These are phyloP conservation scores for Massariosphaeria phaeospora DNA, from an alignment of 495 filamentous ascomycete genomes.

Conservation along the genomic window DNA sequence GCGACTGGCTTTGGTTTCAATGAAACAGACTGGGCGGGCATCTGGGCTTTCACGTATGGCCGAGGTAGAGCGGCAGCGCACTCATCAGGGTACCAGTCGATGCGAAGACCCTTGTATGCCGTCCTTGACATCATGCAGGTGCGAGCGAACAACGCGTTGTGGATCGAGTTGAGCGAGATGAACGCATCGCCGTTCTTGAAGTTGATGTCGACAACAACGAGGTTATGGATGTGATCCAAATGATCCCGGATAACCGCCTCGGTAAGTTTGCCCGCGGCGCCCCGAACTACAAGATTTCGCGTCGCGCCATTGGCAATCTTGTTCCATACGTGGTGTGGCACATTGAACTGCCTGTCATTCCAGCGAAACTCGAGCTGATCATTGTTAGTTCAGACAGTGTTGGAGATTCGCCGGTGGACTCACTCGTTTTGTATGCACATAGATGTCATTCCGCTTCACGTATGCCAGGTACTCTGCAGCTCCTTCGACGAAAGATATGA, in stretches of 20 bases:
- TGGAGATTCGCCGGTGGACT: slow-evolving; percentile 29
- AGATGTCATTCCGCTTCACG: slow-evolving; percentile 61
- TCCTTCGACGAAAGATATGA: slow-evolving; percentile 66
- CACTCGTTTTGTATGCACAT: slow-evolving; percentile 65
- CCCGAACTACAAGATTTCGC: slow-evolving; percentile 66
- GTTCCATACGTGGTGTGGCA: slow-evolving; percentile 60
- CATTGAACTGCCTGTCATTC: slow-evolving; percentile 68
- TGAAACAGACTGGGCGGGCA: background rate
- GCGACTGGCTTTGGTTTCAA: slow-evolving; percentile 11
- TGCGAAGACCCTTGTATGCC: slow-evolving; percentile 67
- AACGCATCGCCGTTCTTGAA: slow-evolving; percentile 55
- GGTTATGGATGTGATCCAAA: slow-evolving; percentile 76
- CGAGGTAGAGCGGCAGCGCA: slow-evolving; percentile 59
- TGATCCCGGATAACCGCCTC: slow-evolving; percentile 64
- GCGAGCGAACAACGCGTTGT: slow-evolving; percentile 67
- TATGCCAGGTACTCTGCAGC: slow-evolving; percentile 58
- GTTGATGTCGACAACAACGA: slow-evolving; percentile 62
- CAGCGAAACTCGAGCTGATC: slow-evolving; percentile 62
- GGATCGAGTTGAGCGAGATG: slow-evolving; percentile 72
- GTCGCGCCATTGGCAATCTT: slow-evolving; percentile 69
- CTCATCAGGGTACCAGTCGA: slow-evolving; percentile 70
- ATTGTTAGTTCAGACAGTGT: slow-evolving; percentile 24
- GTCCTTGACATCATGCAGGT: slow-evolving; percentile 73
- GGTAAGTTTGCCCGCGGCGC: slow-evolving; percentile 53
- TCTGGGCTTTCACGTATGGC: slow-evolving; percentile 29